phyloP scores from a whole-genome alignment of 495 filamentous ascomycete genomes.

The Penicillium ochrochloron region DNA sequence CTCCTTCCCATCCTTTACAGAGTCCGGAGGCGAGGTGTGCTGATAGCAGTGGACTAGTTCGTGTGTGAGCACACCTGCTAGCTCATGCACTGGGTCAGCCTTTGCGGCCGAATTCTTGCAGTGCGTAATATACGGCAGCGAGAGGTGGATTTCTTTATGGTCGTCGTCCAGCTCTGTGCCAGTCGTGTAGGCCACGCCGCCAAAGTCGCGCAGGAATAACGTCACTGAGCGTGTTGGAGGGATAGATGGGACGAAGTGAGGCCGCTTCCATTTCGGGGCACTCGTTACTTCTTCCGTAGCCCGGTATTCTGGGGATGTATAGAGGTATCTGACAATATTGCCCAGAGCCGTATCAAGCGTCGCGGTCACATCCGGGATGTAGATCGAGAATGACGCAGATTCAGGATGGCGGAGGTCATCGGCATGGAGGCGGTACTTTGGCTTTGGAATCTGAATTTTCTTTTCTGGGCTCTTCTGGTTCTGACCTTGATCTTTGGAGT shows the following conservation, averaged over 20 bases:
- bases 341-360: conserved; percentile 65
- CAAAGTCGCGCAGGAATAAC: conserved; percentile 77
- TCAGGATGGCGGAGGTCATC: conserved; percentile 71
- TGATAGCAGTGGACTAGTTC: conserved; percentile 98
- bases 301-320: conserved; percentile 43
- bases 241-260: conserved; percentile 40
- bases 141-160: conserved; percentile 95
- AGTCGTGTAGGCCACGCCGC: conserved; percentile 86
- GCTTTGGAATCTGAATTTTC: conserved; percentile 39
- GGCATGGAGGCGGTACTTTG: conserved; percentile 72
- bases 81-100: conserved; percentile 58
- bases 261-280: conserved; percentile 12
- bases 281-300: neutral
- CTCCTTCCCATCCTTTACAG: conserved; percentile 21
- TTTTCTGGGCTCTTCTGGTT: conserved; percentile 8
- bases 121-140: conserved; percentile 70
- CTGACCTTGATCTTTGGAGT: neutral
- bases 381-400: conserved; percentile 62
- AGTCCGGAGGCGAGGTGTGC: conserved; percentile 65
- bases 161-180: conserved; percentile 81
- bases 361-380: conserved; percentile 58
- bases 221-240: conserved; percentile 79
- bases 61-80: conserved; percentile 83
- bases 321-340: conserved; percentile 68
- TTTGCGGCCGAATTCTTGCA: conserved; percentile 33